phyloP scores from a whole-genome alignment of 306 rosid genomes.

The Quercus aquifolioides region DNA sequence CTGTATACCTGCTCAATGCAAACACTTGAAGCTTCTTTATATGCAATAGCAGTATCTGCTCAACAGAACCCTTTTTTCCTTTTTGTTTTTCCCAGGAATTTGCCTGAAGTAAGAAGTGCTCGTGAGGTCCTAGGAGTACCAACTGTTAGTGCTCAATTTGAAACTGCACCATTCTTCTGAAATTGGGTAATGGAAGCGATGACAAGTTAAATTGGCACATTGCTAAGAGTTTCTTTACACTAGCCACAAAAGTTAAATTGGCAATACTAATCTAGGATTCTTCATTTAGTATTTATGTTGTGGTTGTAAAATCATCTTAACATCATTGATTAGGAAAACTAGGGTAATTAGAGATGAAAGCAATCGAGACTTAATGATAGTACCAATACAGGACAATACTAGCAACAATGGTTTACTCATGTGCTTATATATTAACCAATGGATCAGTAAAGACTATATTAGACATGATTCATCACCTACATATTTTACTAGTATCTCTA shows the following conservation, averaged over 20 bases:
- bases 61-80: background rate
- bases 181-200: constrained; percentile 91
- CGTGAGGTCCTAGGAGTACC: constrained; percentile 87
- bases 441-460: too few relatives aligned
- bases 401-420: too few relatives aligned
- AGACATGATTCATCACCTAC: too few relatives aligned
- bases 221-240: background rate
- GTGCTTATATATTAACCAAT: too few relatives aligned
- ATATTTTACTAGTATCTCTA: too few relatives aligned
- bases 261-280: background rate
- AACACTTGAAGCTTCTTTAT: background rate
- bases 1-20: background rate
- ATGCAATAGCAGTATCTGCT: background rate
- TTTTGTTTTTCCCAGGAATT: constrained; percentile 48
- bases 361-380: too few relatives aligned
- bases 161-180: constrained; percentile 93
- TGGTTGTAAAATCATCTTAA: background rate
- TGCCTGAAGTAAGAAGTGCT: constrained; percentile 86
- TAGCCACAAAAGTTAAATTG: background rate
- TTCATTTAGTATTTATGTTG: background rate
- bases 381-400: too few relatives aligned
- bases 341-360: too few relatives aligned
- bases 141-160: constrained; percentile 87
- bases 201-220: constrained; percentile 44
- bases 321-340: background rate